Evolutionary conservation across 331 rosid genomes (phyloP).

Genomic region (Phaseolus coccineus): DNA sequence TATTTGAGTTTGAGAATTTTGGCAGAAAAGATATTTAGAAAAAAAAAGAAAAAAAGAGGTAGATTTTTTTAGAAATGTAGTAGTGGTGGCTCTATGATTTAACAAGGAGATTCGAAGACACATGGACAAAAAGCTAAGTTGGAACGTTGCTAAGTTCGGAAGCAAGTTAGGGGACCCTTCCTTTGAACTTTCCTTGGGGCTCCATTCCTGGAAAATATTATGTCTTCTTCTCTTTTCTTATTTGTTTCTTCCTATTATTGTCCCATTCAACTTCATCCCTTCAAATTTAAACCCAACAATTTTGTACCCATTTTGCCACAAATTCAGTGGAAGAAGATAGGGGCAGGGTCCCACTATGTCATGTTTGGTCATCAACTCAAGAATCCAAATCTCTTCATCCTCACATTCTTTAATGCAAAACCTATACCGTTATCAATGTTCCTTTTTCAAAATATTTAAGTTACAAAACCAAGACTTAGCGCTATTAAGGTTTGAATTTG

Average conservation of each 20-base stretch:
- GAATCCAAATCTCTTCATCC: conserved; percentile 24
- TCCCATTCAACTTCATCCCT: conserved; percentile 32
- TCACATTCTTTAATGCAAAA: conserved; percentile 22
- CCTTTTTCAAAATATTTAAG: neutral
- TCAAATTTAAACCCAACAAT: conserved; percentile 32
- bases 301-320: conserved; percentile 6
- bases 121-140: conserved; percentile 8
- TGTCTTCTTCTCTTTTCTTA: conserved; percentile 3
- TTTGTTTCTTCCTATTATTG: conserved; percentile 32
- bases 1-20: neutral
- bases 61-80: conserved; percentile 20
- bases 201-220: neutral
- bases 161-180: conserved; percentile 55
- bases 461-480: too few species aligned
- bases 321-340: conserved; percentile 37
- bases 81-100: conserved; percentile 30
- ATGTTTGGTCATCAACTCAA: conserved; percentile 33
- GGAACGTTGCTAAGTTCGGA: conserved; percentile 46
- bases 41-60: neutral
- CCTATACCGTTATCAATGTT: conserved; percentile 32
- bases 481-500: conserved; percentile 35
- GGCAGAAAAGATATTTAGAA: conserved; percentile 7
- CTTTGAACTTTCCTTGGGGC: neutral
- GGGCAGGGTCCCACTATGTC: neutral
- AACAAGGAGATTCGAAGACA: conserved; percentile 2